Evolutionary conservation across 2,329 filamentous ascomycete species (phyloP), one percentile per base, ranked within the genome.

Genomic region (Ceratocystis papillata): DNA sequence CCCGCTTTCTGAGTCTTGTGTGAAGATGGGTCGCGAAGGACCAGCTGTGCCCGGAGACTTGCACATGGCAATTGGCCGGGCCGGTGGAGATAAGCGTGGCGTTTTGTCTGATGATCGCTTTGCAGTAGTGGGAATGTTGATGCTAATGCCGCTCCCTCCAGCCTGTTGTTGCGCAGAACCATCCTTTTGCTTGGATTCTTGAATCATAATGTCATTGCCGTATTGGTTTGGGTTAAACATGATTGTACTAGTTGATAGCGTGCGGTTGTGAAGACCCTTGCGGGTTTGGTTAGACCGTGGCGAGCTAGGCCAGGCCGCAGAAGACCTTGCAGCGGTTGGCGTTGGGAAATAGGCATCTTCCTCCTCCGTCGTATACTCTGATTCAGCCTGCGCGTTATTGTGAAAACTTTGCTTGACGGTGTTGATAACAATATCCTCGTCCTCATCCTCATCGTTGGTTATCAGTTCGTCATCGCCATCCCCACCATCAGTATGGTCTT

Each of bases 391-490:
- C 28, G 57, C 25, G 28, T 30, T 64, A 30, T 22, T 41, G 1
- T 46, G 62, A 44, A 64, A 67, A 22, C 45, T 65, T 33, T 62
- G 65, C 2, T 45, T 62, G 15, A 64, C 28, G 7, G 59, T 77
- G 70, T 77, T 77, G 15, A 65, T 68, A 71, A 76, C 73, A 72
- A 72, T 75, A 17, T 80, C 78, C 62, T 84, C 80, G 65, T 83
- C 82, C 53, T 87, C 82, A 41, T 86, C 84, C 66, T 92, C 88
- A 66, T 90, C 88, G 66, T 91, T 89, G 2, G 88, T 92, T 12
- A 89, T 82, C n/a, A 92, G 78, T 74, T 96, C 92, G 71, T 96
- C 92, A 71, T 96, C 92, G 0, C 90, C 90, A 72, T 96, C 90
- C 15, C 64, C 66, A 5, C 87, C 89, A 71, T 94, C 90, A 0